Conservation (phyloP, 306 rosid species). For the Cucurbita maxima region DNA sequence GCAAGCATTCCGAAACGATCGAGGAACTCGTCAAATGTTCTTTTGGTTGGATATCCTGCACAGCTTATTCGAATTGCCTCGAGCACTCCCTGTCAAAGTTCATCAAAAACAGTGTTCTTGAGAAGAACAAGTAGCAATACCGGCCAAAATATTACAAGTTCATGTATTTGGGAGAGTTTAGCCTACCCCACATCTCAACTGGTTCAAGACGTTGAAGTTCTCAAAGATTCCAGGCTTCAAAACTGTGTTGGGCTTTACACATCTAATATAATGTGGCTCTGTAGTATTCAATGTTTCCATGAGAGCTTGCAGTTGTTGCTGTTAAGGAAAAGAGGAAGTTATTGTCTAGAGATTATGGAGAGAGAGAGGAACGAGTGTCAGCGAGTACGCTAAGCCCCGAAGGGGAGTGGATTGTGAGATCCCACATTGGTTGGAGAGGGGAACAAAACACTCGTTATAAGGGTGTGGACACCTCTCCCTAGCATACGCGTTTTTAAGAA, state of each 20-base stretch:
- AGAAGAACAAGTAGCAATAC: not conserved
- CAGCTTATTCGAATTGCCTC: conserved; percentile 86
- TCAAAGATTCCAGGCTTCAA: conserved; percentile 86
- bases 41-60: conserved; percentile 84
- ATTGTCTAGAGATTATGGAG: not conserved
- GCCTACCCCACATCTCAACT: conserved; percentile 79
- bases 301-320: conserved; percentile 85
- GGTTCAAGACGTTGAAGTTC: conserved; percentile 65
- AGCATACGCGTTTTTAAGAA: too few species aligned
- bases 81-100: conserved; percentile 61
- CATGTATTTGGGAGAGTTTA: not conserved
- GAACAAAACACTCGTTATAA: too few species aligned
- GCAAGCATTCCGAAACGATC: conserved; percentile 86
- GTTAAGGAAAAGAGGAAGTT: conserved; percentile 15
- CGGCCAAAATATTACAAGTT: not conserved
- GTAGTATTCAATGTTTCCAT: conserved; percentile 78
- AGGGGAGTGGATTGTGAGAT: too few species aligned
- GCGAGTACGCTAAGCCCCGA: too few species aligned
- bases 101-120: not conserved
- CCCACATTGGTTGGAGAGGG: too few species aligned
- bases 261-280: conserved; percentile 85
- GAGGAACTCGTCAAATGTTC: conserved; percentile 74
- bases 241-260: conserved; percentile 81
- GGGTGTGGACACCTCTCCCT: too few species aligned
- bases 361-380: too few species aligned